phyloP scores from a whole-genome alignment of 805 yeast genomes.

The Saccharomycopsis fodiens region DNA sequence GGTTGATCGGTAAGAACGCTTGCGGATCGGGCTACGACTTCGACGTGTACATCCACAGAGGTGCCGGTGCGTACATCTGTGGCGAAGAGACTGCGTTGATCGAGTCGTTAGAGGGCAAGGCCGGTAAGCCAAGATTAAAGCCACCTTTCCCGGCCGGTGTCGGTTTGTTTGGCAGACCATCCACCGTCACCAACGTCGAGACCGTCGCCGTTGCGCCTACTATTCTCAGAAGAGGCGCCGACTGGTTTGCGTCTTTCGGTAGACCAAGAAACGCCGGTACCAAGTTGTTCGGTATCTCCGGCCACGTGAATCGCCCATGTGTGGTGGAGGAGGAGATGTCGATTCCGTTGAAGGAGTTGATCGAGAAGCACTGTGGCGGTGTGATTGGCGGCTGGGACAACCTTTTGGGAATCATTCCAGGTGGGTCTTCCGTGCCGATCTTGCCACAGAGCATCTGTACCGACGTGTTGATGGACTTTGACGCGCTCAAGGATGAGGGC shows the following conservation, averaged over 20 bases:
- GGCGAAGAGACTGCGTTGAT: slow-evolving; percentile 90
- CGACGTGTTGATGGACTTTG: slow-evolving; percentile 77
- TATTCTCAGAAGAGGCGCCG: slow-evolving; percentile 81
- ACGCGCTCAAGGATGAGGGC: slow-evolving; percentile 76
- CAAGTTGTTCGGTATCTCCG: slow-evolving; percentile 79
- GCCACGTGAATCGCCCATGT: slow-evolving; percentile 88
- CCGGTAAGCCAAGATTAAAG: slow-evolving; percentile 88
- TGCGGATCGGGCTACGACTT: slow-evolving; percentile 84
- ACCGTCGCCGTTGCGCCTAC: slow-evolving; percentile 89
- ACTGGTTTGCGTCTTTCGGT: slow-evolving; percentile 80
- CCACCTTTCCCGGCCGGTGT: slow-evolving; percentile 96
- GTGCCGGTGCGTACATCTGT: slow-evolving; percentile 90
- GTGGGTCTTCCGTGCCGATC: slow-evolving; percentile 84
- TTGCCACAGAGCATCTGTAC: slow-evolving; percentile 62
- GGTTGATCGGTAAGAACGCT: slow-evolving; percentile 74
- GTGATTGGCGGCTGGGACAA: slow-evolving; percentile 91
- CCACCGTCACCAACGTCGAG: slow-evolving; percentile 87
- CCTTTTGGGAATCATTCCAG: slow-evolving; percentile 80
- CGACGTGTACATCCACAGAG: slow-evolving; percentile 80
- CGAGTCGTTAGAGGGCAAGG: slow-evolving; percentile 86
- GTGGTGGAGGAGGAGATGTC: slow-evolving; percentile 94
- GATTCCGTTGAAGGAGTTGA: slow-evolving; percentile 70
- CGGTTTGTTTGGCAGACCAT: slow-evolving; percentile 85
- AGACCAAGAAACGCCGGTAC: slow-evolving; percentile 81
- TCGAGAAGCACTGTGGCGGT: slow-evolving; percentile 89